These are phyloP conservation scores for Heteromeles arbutifolia DNA, from an alignment of 306 rosid genomes.

Conservation along the genomic window DNA sequence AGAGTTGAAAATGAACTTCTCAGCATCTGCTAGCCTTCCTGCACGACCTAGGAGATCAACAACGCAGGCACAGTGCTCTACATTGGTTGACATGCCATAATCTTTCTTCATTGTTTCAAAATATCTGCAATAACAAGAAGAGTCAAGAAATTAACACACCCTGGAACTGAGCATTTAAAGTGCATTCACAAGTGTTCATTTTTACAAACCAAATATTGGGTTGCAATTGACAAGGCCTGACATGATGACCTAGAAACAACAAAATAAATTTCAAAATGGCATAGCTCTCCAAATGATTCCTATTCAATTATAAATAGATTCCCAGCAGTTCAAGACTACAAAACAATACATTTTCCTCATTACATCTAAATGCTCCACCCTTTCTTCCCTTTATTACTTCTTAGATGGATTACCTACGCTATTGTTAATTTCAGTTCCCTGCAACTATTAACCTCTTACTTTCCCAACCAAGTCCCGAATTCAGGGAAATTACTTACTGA, in stretches of 20 bases:
- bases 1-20: constrained; percentile 30
- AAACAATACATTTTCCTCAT: not conserved
- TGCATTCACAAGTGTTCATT: not conserved
- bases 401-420: not conserved
- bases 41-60: constrained; percentile 57
- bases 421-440: not conserved
- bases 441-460: not conserved
- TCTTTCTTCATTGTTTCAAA: constrained; percentile 41
- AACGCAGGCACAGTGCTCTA: constrained; percentile 43
- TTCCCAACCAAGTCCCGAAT: not conserved
- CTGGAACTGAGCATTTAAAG: not conserved
- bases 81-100: constrained; percentile 30
- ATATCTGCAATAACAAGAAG: constrained; percentile 15
- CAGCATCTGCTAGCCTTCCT: constrained; percentile 46
- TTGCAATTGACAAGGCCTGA: not conserved
- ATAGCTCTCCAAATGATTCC: not conserved
- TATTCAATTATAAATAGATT: not conserved
- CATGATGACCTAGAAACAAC: not conserved
- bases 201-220: not conserved
- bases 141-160: not conserved
- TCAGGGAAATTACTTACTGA: not conserved
- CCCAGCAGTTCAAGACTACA: not conserved
- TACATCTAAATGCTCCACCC: not conserved
- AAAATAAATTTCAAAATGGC: not conserved
- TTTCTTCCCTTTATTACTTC: not conserved